Base-by-base conservation (phyloP, 768 basidiomycete genomes). In the Inosperma sp. region DNA sequence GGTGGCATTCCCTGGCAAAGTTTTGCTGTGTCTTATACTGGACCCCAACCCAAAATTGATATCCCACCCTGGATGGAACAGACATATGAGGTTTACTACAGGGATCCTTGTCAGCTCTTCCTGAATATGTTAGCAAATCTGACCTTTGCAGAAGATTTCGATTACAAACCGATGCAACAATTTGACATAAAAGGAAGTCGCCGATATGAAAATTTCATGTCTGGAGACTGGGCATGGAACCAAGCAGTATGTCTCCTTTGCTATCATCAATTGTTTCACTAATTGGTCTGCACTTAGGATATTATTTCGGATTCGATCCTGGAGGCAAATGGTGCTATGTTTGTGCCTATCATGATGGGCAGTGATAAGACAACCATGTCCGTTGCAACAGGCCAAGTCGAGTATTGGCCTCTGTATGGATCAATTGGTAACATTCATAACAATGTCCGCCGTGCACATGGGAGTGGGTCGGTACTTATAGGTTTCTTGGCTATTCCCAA, bases 301-400 rank as follows among this genome's bases (percentile, higher is more conserved):
- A 46, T 51, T 42, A 14, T 46, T 70, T 52, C 36, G 36, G 54
- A 58, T 27, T 39, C 60, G 21, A 40, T 61, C 42, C 48, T 48
- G 8, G 19, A 31, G 2, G 68, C 49, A 0, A 57, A 61, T 37
- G 68, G 68, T 2, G 45, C 67, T 0, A 62, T 65, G 51, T 62
- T 66, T 49, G 59, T 61, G 4, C 70, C 71, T 3, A 49, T 71
- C 27, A 63, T 72, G 16, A 55, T 67, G 8, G 70, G 72, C 2
- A 69, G 67, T 22, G 68, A 74, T 47, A 73, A 74, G 53, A 72
- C 70, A 1, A 68, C 62, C 0, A 66, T 70, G 1, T 72, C 70
- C 2, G 65, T 72, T 30, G 70, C 65, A 0, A 72, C 70, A 0
- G 68, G 70, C 1, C 62, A 74, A 14, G 66, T 63, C 14, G 62